Conservation (phyloP, 805 yeast species). For the Cyberlindnera veronae region DNA sequence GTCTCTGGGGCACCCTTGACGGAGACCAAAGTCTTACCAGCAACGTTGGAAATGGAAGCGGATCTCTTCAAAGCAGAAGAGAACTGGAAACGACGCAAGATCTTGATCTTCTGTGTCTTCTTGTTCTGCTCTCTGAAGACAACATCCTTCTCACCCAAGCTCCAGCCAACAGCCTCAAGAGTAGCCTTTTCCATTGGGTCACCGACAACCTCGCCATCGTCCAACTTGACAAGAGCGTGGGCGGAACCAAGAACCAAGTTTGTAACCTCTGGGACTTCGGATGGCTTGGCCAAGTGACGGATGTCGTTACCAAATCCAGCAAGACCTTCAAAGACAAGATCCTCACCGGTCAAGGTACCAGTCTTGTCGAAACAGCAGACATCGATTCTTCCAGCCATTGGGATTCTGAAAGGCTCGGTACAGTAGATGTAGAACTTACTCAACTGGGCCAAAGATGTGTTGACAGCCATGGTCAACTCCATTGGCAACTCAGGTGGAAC, state of each 20-base stretch:
- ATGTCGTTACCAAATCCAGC: constrained; percentile 69
- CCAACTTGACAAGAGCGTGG: constrained; percentile 90
- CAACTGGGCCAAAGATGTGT: constrained; percentile 82
- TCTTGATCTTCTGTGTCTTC: constrained; percentile 49
- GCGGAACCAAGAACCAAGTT: constrained; percentile 84
- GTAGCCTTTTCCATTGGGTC: constrained; percentile 99
- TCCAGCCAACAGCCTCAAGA: constrained; percentile 82
- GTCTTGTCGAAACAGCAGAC: constrained; percentile 99
- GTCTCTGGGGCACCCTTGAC: constrained; percentile 99
- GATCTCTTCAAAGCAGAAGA: constrained; percentile 95
- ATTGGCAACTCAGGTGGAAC: constrained; percentile 99
- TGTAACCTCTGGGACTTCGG: constrained; percentile 68
- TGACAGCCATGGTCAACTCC: constrained; percentile 98
- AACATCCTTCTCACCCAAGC: constrained; percentile 69
- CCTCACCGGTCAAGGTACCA: constrained; percentile 97
- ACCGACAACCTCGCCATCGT: constrained; percentile 97
- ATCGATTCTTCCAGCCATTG: constrained; percentile 95
- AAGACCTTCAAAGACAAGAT: constrained; percentile 91
- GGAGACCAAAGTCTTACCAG: constrained; percentile 64
- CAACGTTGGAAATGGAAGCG: constrained; percentile 68
- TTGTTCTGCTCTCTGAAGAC: constrained; percentile 45
- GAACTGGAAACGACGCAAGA: constrained; percentile 93
- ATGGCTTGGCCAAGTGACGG: constrained; percentile 48
- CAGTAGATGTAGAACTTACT: constrained; percentile 88
- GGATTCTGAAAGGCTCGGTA: constrained; percentile 98